phyloP scores from a whole-genome alignment of 148 eudicot species.

The Fagopyrum homotropicum region DNA sequence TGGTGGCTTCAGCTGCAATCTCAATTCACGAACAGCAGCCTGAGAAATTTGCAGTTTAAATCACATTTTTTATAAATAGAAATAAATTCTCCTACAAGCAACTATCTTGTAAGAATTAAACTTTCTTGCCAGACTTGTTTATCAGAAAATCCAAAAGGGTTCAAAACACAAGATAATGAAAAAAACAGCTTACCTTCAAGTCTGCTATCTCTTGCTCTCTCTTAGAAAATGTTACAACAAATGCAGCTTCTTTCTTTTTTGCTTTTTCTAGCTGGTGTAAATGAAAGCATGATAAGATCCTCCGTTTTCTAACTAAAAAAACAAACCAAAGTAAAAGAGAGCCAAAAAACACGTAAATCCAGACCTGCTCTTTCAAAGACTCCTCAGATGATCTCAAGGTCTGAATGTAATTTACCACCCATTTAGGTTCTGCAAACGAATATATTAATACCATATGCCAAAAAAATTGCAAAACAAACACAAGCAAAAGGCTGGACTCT shows the following conservation, averaged over 20 bases:
- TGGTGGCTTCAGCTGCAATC: constrained; percentile 91
- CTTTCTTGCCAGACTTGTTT: neutral
- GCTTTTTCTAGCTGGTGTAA: constrained; percentile 77
- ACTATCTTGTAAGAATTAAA: neutral
- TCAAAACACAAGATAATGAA: neutral
- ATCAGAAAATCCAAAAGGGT: neutral
- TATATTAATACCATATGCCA: neutral
- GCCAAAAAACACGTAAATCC: neutral
- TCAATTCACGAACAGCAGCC: constrained; percentile 91
- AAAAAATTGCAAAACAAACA: neutral
- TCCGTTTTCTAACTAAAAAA: neutral
- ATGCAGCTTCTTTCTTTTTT: constrained; percentile 97
- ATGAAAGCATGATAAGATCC: constrained; percentile 14
- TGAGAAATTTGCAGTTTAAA: constrained; percentile 19
- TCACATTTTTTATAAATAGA: too few relatives aligned
- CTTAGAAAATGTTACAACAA: constrained; percentile 89
- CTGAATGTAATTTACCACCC: constrained; percentile 70
- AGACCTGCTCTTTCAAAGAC: constrained; percentile 84
- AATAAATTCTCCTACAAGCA: neutral
- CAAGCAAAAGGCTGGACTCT: neutral
- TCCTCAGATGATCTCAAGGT: constrained; percentile 80
- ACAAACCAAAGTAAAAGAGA: neutral
- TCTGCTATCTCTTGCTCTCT: constrained; percentile 98
- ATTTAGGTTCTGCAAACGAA: constrained; percentile 55
- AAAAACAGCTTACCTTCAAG: constrained; percentile 52